Evolutionary conservation across 441 rosid species (phyloP).

Genomic region (Mallotus repandus): DNA sequence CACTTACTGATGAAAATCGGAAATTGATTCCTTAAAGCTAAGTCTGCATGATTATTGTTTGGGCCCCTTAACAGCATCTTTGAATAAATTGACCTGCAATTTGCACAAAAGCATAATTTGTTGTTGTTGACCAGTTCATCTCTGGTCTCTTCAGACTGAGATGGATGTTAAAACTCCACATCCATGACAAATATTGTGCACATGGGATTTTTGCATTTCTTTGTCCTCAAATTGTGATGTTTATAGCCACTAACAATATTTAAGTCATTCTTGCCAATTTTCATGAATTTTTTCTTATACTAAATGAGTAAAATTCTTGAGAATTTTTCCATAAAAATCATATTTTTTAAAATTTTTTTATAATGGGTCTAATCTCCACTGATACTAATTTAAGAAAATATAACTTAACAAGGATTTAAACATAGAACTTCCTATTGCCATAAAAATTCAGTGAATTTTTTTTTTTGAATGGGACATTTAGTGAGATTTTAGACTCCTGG

Average conservation of each 20-base stretch:
- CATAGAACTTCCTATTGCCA: too few species aligned
- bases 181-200: background rate
- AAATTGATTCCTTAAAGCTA: background rate
- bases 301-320: too few species aligned
- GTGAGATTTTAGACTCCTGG: too few species aligned
- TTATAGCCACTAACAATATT: background rate
- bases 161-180: too few species aligned
- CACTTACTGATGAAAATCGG: background rate
- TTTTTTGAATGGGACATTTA: too few species aligned
- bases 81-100: background rate
- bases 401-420: too few species aligned
- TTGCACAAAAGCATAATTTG: background rate
- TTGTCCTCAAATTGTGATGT: background rate
- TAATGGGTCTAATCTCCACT: too few species aligned
- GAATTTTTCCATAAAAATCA: too few species aligned
- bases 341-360: too few species aligned
- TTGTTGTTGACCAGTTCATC: background rate
- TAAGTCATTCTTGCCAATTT: background rate
- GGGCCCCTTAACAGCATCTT: slow-evolving; percentile 7
- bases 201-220: background rate
- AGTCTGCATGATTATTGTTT: background rate
- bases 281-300: too few species aligned
- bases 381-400: too few species aligned
- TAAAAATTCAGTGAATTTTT: too few species aligned
- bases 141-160: background rate